Evolutionary conservation across 768 basidiomycete genomes (phyloP).

Genomic region (Kwoniella newhampshirensis): DNA sequence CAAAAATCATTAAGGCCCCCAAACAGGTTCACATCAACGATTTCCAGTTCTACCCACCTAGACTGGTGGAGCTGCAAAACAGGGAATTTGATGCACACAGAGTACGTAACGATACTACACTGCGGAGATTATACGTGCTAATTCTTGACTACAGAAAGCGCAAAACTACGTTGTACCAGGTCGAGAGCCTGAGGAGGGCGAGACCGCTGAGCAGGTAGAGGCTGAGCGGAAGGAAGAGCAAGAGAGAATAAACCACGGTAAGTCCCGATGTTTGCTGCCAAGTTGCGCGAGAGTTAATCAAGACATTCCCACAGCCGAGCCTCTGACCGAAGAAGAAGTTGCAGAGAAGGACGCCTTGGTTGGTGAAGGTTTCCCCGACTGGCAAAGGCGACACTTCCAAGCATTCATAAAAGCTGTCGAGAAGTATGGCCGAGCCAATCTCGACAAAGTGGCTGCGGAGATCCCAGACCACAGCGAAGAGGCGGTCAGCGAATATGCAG

Average conservation of each 20-base stretch:
- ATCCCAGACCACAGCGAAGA: slow-evolving; percentile 75
- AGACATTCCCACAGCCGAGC: slow-evolving; percentile 63
- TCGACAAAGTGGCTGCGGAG: slow-evolving; percentile 66
- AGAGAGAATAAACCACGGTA: slow-evolving; percentile 82
- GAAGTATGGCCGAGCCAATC: slow-evolving; percentile 66
- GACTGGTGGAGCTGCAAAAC: slow-evolving; percentile 78
- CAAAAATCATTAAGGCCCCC: slow-evolving; percentile 78
- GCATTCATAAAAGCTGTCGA: slow-evolving; percentile 80
- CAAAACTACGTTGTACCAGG: slow-evolving; percentile 56
- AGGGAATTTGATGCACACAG: slow-evolving; percentile 62
- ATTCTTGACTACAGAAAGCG: slow-evolving; percentile 37
- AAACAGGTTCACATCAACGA: slow-evolving; percentile 86
- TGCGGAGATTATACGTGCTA: not conserved
- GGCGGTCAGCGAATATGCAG: slow-evolving; percentile 74
- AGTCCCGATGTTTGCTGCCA: slow-evolving; percentile 12
- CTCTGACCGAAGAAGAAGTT: slow-evolving; percentile 83
- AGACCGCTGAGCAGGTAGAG: slow-evolving; percentile 80
- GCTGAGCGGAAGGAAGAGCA: slow-evolving; percentile 76
- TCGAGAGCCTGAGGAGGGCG: slow-evolving; percentile 67
- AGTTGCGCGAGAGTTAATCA: not conserved
- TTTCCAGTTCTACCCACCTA: slow-evolving; percentile 92
- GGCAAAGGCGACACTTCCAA: slow-evolving; percentile 92
- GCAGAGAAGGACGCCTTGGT: slow-evolving; percentile 75
- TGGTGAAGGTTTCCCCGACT: slow-evolving; percentile 77
- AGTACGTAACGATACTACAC: slow-evolving; percentile 11